A percentile compares a stretch with the other conserved stretches of the same genome.
Conservation (phyloP, 2,329 filamentous ascomycete genomes). For the Sphaerulina musiva region DNA sequence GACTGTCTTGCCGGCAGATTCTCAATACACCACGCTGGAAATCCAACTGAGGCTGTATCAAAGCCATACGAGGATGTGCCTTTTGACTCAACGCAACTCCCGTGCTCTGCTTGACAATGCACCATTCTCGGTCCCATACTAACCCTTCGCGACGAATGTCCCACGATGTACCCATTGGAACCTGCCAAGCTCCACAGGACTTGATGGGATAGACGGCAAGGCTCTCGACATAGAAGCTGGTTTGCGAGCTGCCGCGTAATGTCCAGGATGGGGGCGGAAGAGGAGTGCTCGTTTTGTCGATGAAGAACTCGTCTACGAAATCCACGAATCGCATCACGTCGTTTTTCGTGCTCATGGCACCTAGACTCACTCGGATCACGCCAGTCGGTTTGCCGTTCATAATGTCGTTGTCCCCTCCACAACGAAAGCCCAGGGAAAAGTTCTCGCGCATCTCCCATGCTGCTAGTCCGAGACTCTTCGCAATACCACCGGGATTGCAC, state of each 20-base stretch:
- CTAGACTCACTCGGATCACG: conserved; percentile 75
- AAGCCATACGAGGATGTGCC: conserved; percentile 76
- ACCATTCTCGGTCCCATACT: conserved; percentile 96
- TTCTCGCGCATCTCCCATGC: conserved; percentile 79
- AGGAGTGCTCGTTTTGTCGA: conserved; percentile 19
- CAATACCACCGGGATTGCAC: conserved; percentile 86
- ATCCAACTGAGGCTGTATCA: conserved; percentile 70
- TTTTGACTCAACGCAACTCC: conserved; percentile 84
- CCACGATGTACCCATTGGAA: conserved; percentile 63
- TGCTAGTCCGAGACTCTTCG: conserved; percentile 62
- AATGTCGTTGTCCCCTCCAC: conserved; percentile 75
- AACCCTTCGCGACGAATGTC: conserved; percentile 74
- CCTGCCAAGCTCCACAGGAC: conserved; percentile 73
- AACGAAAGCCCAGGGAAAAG: conserved; percentile 77
- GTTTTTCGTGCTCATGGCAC: conserved; percentile 74
- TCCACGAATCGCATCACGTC: conserved; percentile 66
- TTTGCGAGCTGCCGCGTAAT: neutral
- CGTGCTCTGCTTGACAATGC: conserved; percentile 79
- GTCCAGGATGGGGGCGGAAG: conserved; percentile 10
- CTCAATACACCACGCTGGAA: conserved; percentile 59
- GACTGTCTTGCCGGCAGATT: conserved; percentile 42
- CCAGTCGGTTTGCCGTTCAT: conserved; percentile 81
- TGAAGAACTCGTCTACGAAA: conserved; percentile 32
- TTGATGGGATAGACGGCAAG: conserved; percentile 80
- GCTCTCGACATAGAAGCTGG: conserved; percentile 41